Percentiles rank a stretch among this genome's conserved stretches.
These are phyloP conservation scores for Mariannaea elegans DNA, from an alignment of 2,329 filamentous ascomycete genomes.

Conservation along the genomic window DNA sequence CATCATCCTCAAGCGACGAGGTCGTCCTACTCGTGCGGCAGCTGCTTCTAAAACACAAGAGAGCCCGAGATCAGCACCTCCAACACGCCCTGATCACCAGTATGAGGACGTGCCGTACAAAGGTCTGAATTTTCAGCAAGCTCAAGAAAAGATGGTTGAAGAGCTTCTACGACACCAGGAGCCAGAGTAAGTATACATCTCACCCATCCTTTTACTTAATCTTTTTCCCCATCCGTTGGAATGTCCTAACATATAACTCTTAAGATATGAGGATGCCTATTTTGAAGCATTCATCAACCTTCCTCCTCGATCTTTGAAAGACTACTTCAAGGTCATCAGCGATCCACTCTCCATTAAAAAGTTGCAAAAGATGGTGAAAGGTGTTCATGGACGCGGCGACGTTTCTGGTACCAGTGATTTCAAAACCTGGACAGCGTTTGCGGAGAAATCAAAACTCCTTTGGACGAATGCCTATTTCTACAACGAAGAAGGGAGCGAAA, in stretches of 20 bases:
- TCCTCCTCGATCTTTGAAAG: slow-evolving; percentile 77
- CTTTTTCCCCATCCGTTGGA: neutral
- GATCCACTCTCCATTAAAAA: slow-evolving; percentile 82
- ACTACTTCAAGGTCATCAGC: slow-evolving; percentile 87
- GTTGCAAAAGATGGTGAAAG: slow-evolving; percentile 80
- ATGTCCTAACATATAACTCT: slow-evolving; percentile 28
- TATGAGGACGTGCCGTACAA: slow-evolving; percentile 70
- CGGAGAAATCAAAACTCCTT: slow-evolving; percentile 80
- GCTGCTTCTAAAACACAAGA: slow-evolving; percentile 43
- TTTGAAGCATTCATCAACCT: slow-evolving; percentile 81
- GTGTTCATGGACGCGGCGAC: slow-evolving; percentile 73
- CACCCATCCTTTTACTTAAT: neutral
- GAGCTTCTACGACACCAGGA: slow-evolving; percentile 77
- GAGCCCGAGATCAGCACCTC: slow-evolving; percentile 47
- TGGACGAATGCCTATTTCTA: slow-evolving; percentile 91
- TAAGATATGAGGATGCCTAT: slow-evolving; percentile 73
- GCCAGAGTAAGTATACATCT: slow-evolving; percentile 60
- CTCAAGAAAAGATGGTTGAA: slow-evolving; percentile 84
- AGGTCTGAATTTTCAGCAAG: slow-evolving; percentile 81
- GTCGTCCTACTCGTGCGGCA: slow-evolving; percentile 46
- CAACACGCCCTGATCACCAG: slow-evolving; percentile 59
- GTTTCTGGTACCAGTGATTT: slow-evolving; percentile 73
- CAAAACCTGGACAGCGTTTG: slow-evolving; percentile 84
- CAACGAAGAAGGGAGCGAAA: slow-evolving; percentile 91
- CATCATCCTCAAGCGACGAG: slow-evolving; percentile 51